These are phyloP conservation scores for Hevea brasiliensis DNA, from an alignment of 345 rosid species.

Conservation along the genomic window DNA sequence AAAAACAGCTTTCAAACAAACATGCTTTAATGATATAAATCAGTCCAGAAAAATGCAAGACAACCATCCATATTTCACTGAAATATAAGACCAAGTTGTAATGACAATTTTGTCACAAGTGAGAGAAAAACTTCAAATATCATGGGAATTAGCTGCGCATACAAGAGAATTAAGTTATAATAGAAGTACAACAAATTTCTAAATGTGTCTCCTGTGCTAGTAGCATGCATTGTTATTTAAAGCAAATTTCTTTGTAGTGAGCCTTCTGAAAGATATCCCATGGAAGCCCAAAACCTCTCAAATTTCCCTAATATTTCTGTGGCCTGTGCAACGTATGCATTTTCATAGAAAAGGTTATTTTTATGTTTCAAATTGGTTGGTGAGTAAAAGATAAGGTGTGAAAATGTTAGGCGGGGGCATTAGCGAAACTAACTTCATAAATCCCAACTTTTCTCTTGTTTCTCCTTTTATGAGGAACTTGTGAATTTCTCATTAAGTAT, in stretches of 20 bases:
- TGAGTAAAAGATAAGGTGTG: not conserved
- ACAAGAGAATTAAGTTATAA: not conserved
- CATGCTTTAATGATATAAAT: not conserved
- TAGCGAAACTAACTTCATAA: not conserved
- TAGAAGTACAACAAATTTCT: no score
- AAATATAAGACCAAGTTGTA: not conserved
- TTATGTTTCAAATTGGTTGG: not conserved
- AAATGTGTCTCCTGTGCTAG: no score
- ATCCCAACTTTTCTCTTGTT: no score
- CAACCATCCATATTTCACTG: not conserved
- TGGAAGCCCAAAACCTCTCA: not conserved
- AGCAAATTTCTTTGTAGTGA: not conserved
- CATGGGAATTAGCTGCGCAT: not conserved
- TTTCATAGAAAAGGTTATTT: not conserved
- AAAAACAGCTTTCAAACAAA: slow-evolving; percentile 1
- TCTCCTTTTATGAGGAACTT: not conserved
- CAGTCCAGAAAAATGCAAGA: not conserved
- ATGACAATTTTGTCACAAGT: slow-evolving; percentile 1
- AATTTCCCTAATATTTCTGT: no score
- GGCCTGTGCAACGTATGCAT: not conserved
- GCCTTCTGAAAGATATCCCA: not conserved
- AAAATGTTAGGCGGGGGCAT: not conserved
- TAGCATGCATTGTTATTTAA: no score
- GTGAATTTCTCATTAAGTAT: not conserved
- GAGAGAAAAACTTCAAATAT: not conserved